Conservation (phyloP, 2,329 filamentous ascomycete genomes). For the Falciphora oryzae region DNA sequence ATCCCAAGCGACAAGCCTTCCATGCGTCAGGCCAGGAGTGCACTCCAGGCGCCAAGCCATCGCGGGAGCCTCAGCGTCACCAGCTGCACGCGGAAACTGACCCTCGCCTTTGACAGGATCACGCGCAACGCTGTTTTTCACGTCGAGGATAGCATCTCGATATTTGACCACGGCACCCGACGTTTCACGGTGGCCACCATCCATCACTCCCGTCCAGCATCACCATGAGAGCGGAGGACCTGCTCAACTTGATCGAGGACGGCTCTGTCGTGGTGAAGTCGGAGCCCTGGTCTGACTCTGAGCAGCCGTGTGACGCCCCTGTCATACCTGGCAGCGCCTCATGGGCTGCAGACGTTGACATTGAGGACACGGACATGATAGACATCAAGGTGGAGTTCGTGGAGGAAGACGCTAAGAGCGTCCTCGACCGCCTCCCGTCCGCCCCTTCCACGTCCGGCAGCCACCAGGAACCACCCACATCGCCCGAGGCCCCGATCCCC, state of each 20-base stretch:
- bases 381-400: background rate
- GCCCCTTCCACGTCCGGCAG: no score
- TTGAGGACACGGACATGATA: background rate
- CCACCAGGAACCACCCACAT: no score
- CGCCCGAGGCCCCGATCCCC: no score
- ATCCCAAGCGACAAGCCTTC: background rate
- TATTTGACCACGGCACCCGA: background rate
- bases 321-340: no score
- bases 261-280: background rate
- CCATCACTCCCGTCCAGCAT: background rate
- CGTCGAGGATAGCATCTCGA: background rate
- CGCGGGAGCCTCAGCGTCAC: background rate
- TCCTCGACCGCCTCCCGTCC: no score
- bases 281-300: background rate
- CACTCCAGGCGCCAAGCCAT: background rate
- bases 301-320: background rate
- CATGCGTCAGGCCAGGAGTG: background rate
- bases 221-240: background rate
- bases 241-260: background rate
- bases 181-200: background rate
- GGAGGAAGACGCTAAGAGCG: background rate
- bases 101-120: conserved; percentile 5
- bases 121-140: conserved; percentile 4
- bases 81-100: background rate
- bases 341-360: no score